Percentiles rank a stretch among this genome's conserved stretches.
These are phyloP conservation scores for Tephrocybe sp. DNA, from an alignment of 768 basidiomycete species.

Conservation along the genomic window DNA sequence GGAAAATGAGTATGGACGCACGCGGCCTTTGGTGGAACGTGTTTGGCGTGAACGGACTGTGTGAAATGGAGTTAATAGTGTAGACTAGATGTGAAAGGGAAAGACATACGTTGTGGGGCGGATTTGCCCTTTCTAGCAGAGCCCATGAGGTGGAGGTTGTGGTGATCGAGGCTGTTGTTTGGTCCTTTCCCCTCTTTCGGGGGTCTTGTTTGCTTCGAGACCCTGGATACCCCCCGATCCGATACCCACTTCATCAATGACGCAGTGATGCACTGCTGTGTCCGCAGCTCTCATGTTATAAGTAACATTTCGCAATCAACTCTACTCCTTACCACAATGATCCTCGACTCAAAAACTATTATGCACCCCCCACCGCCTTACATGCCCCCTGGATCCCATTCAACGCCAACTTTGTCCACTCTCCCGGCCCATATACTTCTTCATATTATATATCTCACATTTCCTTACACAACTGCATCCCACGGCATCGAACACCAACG, in stretches of 20 bases:
- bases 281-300: too few species aligned
- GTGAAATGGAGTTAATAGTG: constrained; percentile 6
- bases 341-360: constrained; percentile 33
- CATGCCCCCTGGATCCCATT: constrained; percentile 17
- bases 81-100: neutral
- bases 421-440: constrained; percentile 66
- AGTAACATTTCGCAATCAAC: too few species aligned
- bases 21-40: constrained; percentile 36
- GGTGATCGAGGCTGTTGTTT: constrained; percentile 10
- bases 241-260: too few species aligned
- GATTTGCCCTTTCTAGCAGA: constrained; percentile 15
- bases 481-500: constrained; percentile 54
- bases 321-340: constrained; percentile 26
- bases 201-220: constrained; percentile 21
- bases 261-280: too few species aligned
- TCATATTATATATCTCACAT: constrained; percentile 63
- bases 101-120: constrained; percentile 16
- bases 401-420: constrained; percentile 21
- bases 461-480: constrained; percentile 44
- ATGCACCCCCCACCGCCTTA: constrained; percentile 14
- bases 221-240: constrained; percentile 13
- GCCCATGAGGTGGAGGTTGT: constrained; percentile 14
- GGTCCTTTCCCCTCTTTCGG: constrained; percentile 10
- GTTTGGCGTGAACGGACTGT: constrained; percentile 37
- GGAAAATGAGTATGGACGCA: constrained; percentile 22